Evolutionary conservation across 2,329 filamentous ascomycete species (phyloP).

Genomic region (Ceratocystis albifundus): DNA sequence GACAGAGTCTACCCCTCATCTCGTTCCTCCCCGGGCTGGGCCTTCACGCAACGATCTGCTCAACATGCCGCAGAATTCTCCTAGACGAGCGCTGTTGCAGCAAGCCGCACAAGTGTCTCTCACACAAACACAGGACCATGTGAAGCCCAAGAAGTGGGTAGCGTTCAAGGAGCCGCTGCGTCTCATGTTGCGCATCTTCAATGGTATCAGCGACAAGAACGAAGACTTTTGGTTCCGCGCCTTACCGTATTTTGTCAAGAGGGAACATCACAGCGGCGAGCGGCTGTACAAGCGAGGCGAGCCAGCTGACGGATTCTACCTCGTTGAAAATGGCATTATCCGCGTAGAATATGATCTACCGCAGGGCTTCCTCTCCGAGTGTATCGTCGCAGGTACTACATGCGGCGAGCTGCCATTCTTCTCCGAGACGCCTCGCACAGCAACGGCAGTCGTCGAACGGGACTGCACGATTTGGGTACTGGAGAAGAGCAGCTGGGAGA

Average conservation of each 20-base stretch:
- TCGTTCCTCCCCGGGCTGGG: slow-evolving; percentile 37
- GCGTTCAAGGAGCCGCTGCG: slow-evolving; percentile 82
- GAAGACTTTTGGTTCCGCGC: slow-evolving; percentile 93
- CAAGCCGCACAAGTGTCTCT: slow-evolving; percentile 52
- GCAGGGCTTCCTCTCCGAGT: slow-evolving; percentile 79
- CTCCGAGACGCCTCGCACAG: slow-evolving; percentile 74
- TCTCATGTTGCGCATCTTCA: slow-evolving; percentile 90
- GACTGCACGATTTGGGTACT: slow-evolving; percentile 77
- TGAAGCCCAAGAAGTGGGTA: slow-evolving; percentile 63
- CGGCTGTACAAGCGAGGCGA: slow-evolving; percentile 71
- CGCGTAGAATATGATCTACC: slow-evolving; percentile 83
- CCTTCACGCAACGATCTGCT: slow-evolving; percentile 25
- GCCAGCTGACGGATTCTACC: slow-evolving; percentile 69
- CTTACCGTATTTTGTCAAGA: slow-evolving; percentile 60
- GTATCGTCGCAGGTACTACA: slow-evolving; percentile 86
- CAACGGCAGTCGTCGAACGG: slow-evolving; percentile 71
- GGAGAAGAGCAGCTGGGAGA: slow-evolving; percentile 57
- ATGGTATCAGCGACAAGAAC: slow-evolving; percentile 70
- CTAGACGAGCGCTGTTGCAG: slow-evolving; percentile 64
- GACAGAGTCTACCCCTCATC: slow-evolving; percentile 35
- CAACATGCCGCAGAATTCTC: slow-evolving; percentile 55
- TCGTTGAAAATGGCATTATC: slow-evolving; percentile 79
- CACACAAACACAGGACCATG: slow-evolving; percentile 48
- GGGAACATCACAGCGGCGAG: slow-evolving; percentile 55
- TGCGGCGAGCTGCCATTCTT: slow-evolving; percentile 97